These are phyloP conservation scores for Aspergillus thermomutatus DNA, from an alignment of 2,329 filamentous ascomycete species.

Conservation along the genomic window DNA sequence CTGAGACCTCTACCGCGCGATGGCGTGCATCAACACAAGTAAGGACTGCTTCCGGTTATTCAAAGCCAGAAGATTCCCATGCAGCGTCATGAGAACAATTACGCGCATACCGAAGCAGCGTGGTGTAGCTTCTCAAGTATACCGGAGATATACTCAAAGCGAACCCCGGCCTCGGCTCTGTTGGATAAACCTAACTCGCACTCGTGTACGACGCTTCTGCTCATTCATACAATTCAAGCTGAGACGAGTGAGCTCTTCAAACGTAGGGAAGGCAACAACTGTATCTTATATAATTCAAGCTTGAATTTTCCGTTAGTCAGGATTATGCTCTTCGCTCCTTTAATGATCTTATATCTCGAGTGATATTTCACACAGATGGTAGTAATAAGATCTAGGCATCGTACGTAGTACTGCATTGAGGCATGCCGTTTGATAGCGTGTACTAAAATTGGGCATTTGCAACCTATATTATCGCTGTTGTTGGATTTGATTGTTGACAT, in stretches of 20 bases:
- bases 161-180: background rate
- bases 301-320: background rate
- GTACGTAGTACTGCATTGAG: background rate
- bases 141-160: background rate
- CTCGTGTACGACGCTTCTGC: background rate
- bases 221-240: background rate
- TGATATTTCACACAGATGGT: background rate
- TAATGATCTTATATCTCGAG: background rate
- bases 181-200: background rate
- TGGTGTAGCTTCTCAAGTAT: background rate
- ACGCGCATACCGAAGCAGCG: background rate
- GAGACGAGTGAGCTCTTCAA: background rate
- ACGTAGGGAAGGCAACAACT: background rate
- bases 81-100: background rate
- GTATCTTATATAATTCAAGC: background rate
- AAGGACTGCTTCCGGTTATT: background rate
- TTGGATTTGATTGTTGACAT: background rate
- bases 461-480: background rate
- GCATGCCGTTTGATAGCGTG: background rate
- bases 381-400: background rate
- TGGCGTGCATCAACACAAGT: slow-evolving; percentile 2
- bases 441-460: background rate
- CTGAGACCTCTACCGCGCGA: slow-evolving; percentile 16
- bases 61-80: no score
- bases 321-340: background rate